phyloP scores from a whole-genome alignment of 164 flowering plant species.

The Malania oleifera region DNA sequence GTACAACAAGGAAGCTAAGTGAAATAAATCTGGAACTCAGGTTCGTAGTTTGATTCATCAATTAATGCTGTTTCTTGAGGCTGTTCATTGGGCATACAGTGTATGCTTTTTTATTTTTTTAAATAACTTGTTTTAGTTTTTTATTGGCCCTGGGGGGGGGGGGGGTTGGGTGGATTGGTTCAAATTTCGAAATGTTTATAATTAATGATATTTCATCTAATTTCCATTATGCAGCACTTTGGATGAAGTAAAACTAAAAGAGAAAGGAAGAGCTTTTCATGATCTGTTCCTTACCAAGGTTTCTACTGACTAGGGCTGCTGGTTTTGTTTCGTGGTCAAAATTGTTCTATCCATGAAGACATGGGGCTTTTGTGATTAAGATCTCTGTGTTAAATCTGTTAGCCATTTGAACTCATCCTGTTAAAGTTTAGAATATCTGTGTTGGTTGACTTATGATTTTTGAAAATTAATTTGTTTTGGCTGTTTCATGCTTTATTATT shows the following conservation, averaged over 20 bases:
- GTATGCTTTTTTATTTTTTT: not conserved
- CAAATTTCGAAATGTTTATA: not conserved
- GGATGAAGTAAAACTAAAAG: constrained; percentile 87
- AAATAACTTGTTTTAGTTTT: not conserved
- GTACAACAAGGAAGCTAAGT: constrained; percentile 60
- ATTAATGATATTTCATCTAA: constrained; percentile 6
- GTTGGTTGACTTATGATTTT: constrained; percentile 3
- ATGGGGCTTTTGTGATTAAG: too few relatives aligned
- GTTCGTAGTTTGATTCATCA: constrained; percentile 28
- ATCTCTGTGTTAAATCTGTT: too few relatives aligned
- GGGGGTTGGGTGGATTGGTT: too few relatives aligned
- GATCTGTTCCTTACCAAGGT: constrained; percentile 95
- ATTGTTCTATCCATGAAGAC: too few relatives aligned
- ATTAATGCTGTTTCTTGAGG: not conserved
- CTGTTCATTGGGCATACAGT: not conserved
- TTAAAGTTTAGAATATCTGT: not conserved
- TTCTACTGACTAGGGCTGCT: not conserved
- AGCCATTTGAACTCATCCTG: too few relatives aligned
- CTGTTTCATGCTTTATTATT: constrained; percentile 13
- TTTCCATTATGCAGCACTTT: constrained; percentile 51
- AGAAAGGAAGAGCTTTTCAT: constrained; percentile 83
- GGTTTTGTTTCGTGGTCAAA: too few relatives aligned
- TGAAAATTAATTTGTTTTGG: constrained; percentile 8
- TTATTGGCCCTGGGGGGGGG: too few relatives aligned
- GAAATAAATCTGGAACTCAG: constrained; percentile 79